Evolutionary conservation across 805 yeast genomes (phyloP), one percentile per base, ranked within the genome.

Genomic region (Metschnikowia borealis): DNA sequence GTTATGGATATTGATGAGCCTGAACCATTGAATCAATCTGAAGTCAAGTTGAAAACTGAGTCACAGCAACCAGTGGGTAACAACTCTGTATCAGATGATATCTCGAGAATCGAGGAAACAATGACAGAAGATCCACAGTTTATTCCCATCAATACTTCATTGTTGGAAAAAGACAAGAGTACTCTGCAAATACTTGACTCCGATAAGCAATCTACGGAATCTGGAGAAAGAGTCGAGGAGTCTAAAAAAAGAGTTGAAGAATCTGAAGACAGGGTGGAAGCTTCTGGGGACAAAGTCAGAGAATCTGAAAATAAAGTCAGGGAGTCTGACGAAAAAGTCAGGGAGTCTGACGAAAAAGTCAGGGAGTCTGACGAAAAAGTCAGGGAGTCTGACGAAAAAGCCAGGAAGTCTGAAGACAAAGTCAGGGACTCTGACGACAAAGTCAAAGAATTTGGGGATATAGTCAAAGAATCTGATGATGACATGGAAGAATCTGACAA

Each of bases 91-190:
- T 7, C 34, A 10, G 43, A 29, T 17, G 38, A 42, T 21, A 21
- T 42, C 37, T 42, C 45, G 7, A 42, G 10, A 42, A 42, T 42
- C 31, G 37, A 42, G 6, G 45, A 42, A 33, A 20, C 45, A 8
- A 31, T 18, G n/a, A 33, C 45, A n/a, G 45, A 42, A 33, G 45
- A 42, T 20, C 45, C 45, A 13, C 34, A 34, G 15, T 18, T 20
- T 13, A 14, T 42, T 6, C 14, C 37, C 7, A n/a, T 33, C 2
- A 33, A 42, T 10, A 15, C 45, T n/a, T 42, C 45, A 20, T 42
- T 42, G 23, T 42, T 42, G 31, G 29, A 21, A 17, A 21, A 14
- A n/a, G 38, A 42, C 10, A 20, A n/a, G 20, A 18, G 36, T n/a
- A 42, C n/a, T 21, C 31, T 5, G 20, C 31, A 35, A 11, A 21